Conservation (phyloP, 2,329 filamentous ascomycete species). For the Fusarium sp. region DNA sequence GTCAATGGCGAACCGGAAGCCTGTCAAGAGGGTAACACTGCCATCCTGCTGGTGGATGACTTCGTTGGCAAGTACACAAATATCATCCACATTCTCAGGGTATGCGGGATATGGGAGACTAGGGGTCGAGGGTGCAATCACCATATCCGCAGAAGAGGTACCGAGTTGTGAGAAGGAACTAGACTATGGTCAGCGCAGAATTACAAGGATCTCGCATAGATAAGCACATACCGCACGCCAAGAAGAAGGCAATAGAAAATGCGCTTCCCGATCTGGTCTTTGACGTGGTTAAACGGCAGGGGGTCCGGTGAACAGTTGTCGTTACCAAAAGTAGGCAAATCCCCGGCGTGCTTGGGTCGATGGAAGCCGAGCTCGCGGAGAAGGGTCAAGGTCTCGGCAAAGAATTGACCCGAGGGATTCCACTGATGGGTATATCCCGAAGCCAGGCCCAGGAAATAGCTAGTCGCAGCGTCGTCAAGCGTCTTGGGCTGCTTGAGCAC, state of each 20-base stretch:
- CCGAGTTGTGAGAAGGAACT: constrained; percentile 85
- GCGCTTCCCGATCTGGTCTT: constrained; percentile 78
- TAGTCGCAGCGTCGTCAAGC: constrained; percentile 72
- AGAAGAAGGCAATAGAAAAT: constrained; percentile 89
- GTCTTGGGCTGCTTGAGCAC: constrained; percentile 60
- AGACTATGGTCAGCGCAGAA: constrained; percentile 19
- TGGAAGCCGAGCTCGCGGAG: constrained; percentile 75
- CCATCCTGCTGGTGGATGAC: constrained; percentile 77
- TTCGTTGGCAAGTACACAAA: constrained; percentile 78
- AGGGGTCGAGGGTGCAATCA: constrained; percentile 81
- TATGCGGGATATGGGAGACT: constrained; percentile 82
- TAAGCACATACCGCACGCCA: constrained; percentile 68
- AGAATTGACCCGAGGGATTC: constrained; percentile 75
- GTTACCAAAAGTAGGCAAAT: constrained; percentile 54
- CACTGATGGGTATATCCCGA: constrained; percentile 76
- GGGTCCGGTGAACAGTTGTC: constrained; percentile 54
- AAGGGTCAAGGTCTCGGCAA: constrained; percentile 78
- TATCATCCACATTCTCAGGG: constrained; percentile 86
- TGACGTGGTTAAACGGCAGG: constrained; percentile 73
- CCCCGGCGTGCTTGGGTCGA: constrained; percentile 61
- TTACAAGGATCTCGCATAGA: background rate
- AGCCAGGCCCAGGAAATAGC: constrained; percentile 78
- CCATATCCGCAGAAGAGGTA: constrained; percentile 75
- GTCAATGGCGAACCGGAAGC: constrained; percentile 83
- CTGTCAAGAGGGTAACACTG: constrained; percentile 76